Base-by-base conservation (phyloP, 1,284 basidiomycete genomes). In the Apiotrichum akiyoshidainum region DNA sequence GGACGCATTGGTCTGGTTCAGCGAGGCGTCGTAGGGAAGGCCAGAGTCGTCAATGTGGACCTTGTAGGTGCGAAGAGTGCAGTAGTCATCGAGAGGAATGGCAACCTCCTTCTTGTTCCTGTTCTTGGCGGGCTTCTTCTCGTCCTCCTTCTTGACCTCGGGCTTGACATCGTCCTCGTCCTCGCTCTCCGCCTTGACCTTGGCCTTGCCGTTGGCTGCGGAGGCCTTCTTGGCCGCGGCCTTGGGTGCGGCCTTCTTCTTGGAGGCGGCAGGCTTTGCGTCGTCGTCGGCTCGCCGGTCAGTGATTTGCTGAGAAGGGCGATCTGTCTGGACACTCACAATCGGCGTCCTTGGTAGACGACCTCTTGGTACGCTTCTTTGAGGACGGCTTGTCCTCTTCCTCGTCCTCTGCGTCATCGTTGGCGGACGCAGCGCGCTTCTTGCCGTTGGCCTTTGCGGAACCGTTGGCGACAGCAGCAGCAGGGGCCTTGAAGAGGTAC, bases 1-100 rank as follows among this genome's bases (percentile, higher is more conserved):
- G 41, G 79, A 80, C 21, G 86, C 79, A 64, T 86, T 81, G 1
- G 85, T 86, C 72, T 87, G 85, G 71, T 86, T 86, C 57, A 87
- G 80, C 80, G 84, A 85, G n/a, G 83, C 85, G 68, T 87, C 86
- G 82, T 82, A 87, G 14, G 85, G 80, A 34, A 72, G 65, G 16
- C 77, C 79, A 46, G 82, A 80, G 2, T 63, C 69, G 48, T 81
- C 79, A 34, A 73, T 69, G 60, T 82, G 84, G 12, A 87, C 85
- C 68, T 85, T 79, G 67, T 86, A 53, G 40, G 7, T 33, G 22
- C 5, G 7, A 19, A 56, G 51, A 8, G 4, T 11, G 42, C 42
- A 57, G 33, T 35, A 21, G 39, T 63, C 58, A 55, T 63, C 61
- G 42, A 63, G 16, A 12, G 56, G 55, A 16, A 63, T 54, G 39